Percentiles rank a stretch among this genome's conserved stretches.
phyloP scores from a whole-genome alignment of 352 stramenopile species.

The Pythium dissotocum region DNA sequence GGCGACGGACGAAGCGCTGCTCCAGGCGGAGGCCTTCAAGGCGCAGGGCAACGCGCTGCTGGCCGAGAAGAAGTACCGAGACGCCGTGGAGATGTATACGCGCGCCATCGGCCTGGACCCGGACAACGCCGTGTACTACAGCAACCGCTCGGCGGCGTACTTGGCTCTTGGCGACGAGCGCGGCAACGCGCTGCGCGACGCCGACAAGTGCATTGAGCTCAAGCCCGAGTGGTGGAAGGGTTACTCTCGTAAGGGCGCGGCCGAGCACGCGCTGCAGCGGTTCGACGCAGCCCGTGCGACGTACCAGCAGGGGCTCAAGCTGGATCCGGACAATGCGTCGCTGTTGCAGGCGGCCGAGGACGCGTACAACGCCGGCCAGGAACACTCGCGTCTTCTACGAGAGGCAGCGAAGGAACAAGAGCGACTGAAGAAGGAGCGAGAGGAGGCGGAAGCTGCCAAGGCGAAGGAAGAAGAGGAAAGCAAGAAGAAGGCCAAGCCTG shows the following conservation, averaged over 20 bases:
- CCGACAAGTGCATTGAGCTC: slow-evolving; percentile 74
- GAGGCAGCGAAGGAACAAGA: slow-evolving; percentile 57
- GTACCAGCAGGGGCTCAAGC: slow-evolving; percentile 63
- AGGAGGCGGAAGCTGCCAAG: slow-evolving; percentile 29
- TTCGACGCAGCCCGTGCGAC: slow-evolving; percentile 74
- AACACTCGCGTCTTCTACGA: slow-evolving; percentile 57
- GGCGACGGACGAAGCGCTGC: slow-evolving; percentile 50
- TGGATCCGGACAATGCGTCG: slow-evolving; percentile 75
- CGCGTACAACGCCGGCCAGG: slow-evolving; percentile 67
- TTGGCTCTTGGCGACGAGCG: slow-evolving; percentile 78
- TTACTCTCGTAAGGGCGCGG: slow-evolving; percentile 82
- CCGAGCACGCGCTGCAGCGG: slow-evolving; percentile 70
- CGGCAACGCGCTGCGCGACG: slow-evolving; percentile 77
- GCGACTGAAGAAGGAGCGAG: slow-evolving; percentile 35
- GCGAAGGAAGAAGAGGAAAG: slow-evolving; percentile 26
- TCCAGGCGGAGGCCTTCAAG: slow-evolving; percentile 86
- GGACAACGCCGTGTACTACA: slow-evolving; percentile 85
- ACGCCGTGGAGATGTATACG: slow-evolving; percentile 85
- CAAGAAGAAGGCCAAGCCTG: slow-evolving; percentile 20
- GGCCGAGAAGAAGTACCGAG: slow-evolving; percentile 51
- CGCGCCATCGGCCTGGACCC: slow-evolving; percentile 80
- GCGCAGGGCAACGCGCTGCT: slow-evolving; percentile 76
- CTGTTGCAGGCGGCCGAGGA: slow-evolving; percentile 67
- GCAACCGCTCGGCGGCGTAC: slow-evolving; percentile 85
- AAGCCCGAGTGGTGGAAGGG: slow-evolving; percentile 87